These are phyloP conservation scores for Citrus trifoliata DNA, from an alignment of 345 rosid species.

Conservation along the genomic window DNA sequence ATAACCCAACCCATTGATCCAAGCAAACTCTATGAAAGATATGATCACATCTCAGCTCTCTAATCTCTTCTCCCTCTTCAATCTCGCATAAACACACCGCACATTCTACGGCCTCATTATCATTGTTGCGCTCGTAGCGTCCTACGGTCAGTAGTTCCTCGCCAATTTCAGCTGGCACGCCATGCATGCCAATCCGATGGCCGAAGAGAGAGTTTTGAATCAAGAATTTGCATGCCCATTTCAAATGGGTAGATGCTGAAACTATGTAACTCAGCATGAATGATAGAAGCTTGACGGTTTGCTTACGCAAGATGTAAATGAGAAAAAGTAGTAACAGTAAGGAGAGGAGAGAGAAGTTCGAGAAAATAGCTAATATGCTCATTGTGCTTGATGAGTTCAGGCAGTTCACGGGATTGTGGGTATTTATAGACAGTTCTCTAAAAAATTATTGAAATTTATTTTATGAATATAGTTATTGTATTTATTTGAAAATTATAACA, in stretches of 20 bases:
- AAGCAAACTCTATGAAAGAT: slow-evolving; percentile 36
- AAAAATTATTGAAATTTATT: no score
- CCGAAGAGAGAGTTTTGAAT: slow-evolving; percentile 1
- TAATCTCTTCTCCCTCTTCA: slow-evolving; percentile 26
- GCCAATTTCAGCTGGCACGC: not conserved
- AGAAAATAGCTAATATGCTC: not conserved
- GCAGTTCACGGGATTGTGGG: not conserved
- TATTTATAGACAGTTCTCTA: not conserved
- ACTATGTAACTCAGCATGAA: slow-evolving; percentile 3
- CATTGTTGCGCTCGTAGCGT: not conserved
- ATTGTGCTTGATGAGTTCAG: not conserved
- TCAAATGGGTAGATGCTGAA: not conserved
- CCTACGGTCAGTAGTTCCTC: not conserved
- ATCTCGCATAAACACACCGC: slow-evolving; percentile 27
- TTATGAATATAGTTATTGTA: no score
- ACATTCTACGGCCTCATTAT: slow-evolving; percentile 9
- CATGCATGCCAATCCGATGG: not conserved
- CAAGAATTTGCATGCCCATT: slow-evolving; percentile 20
- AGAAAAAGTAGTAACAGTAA: not conserved
- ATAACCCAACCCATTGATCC: slow-evolving; percentile 25
- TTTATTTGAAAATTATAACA: no score
- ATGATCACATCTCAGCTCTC: slow-evolving; percentile 35
- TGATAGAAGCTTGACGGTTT: not conserved
- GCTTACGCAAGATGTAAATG: not conserved
- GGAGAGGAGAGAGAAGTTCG: not conserved